Base-by-base conservation (phyloP, 2,329 filamentous ascomycete genomes). In the Aspergillus sp. region DNA sequence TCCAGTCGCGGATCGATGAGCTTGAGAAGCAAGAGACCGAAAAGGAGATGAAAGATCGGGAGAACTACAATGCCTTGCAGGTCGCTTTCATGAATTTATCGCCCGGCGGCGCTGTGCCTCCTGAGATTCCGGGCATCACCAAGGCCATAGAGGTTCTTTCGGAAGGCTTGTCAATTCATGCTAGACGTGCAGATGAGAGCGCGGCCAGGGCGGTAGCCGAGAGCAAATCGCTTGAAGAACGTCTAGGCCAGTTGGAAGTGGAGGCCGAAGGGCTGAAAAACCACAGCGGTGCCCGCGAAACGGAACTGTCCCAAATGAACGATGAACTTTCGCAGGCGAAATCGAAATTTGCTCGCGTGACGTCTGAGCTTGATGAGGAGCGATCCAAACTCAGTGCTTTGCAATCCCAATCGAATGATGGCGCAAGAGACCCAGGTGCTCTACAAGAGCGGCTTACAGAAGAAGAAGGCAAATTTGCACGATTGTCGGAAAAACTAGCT, bases 361-460 rank as follows among this genome's bases (percentile, higher is more conserved):
- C 60, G 11, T 51, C 63, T 8, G 73, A 77, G 44, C 60, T 79
- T n/a, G 67, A 71, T 2, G 76, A 82, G 35, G 76, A 82, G 38
- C 77, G 82, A 24, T 65, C 71, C 10, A 80, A 91, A 45, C 68
- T 93, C 14, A 73, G 71, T 36, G 67, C 72, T 16, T 64, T 93
- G 14, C 75, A 83, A 35, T 66, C 68, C 11, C 82, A 81, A 54
- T 79, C 93, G 51, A 76, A 82, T 1, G 82, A 88, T 42, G 86
- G 85, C 11, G 85, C 91, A 57, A 86, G 79, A 3, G 86, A 86
- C 4, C 86, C 85, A 0, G 84, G 88, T 56, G 78, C 75, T 16
- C 63, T 94, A 34, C 78, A 82, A 34, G 80, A 80, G 57, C 75
- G 78, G 34, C 69, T 93, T 3, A 75, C 80, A 26, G 82, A 85